A percentile compares a stretch with the other conserved stretches of the same genome.
Conservation (phyloP, 2,329 filamentous ascomycete genomes). For the Aaosphaeria pasadenensis region DNA sequence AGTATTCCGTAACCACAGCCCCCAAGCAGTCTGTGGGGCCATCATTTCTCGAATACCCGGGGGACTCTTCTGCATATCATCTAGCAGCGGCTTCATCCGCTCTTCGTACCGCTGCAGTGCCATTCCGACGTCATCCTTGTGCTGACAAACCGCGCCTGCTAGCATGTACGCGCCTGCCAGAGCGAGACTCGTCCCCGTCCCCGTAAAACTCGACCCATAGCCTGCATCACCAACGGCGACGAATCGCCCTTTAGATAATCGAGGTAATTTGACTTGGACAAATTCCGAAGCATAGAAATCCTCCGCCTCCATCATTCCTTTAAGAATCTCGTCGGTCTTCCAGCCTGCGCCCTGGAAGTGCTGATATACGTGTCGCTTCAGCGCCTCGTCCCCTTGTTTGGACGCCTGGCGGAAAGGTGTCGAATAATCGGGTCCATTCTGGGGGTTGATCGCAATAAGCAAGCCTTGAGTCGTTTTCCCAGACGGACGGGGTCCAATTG, state of each 20-base stretch:
- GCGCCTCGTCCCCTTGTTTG: conserved; percentile 36
- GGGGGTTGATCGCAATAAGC: too few relatives aligned
- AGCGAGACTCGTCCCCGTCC: conserved; percentile 51
- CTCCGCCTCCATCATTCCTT: conserved; percentile 33
- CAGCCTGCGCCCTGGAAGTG: conserved; percentile 45
- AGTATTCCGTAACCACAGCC: too few relatives aligned
- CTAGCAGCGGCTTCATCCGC: too few relatives aligned
- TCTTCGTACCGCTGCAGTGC: too few relatives aligned
- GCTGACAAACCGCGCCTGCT: conserved; percentile 4
- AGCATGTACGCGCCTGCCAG: conserved; percentile 35
- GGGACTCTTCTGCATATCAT: too few relatives aligned
- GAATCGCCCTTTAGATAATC: conserved; percentile 47
- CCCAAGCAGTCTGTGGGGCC: too few relatives aligned
- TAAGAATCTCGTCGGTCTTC: conserved; percentile 41
- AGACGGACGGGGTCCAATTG: conserved; percentile 37
- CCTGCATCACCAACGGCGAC: conserved; percentile 54
- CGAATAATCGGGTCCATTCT: too few relatives aligned
- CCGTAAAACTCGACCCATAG: conserved; percentile 47
- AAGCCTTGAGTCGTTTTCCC: too few relatives aligned
- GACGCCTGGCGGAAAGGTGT: too few relatives aligned
- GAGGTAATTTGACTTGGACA: conserved; percentile 42
- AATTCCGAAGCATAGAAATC: conserved; percentile 48
- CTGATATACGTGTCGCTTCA: conserved; percentile 20
- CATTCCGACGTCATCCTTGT: too few relatives aligned
- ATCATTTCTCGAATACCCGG: too few relatives aligned